These are phyloP conservation scores for Neonectria faginata DNA, from an alignment of 2,329 filamentous ascomycete genomes.

Conservation along the genomic window DNA sequence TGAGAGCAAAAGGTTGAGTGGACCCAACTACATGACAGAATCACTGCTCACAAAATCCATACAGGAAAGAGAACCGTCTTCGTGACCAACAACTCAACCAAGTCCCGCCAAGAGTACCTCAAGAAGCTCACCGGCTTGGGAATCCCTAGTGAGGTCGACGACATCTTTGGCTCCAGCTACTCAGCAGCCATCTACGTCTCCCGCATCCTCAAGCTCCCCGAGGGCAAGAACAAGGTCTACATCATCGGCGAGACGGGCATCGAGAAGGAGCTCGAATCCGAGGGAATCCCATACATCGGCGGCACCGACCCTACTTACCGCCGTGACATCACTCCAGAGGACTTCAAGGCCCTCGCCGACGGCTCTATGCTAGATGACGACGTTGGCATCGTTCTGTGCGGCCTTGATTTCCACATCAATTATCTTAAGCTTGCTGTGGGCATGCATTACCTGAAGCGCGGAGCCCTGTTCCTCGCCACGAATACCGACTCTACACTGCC, in stretches of 20 bases:
- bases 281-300: slow-evolving; percentile 83
- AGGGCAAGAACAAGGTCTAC: slow-evolving; percentile 91
- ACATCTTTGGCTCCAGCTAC: slow-evolving; percentile 97
- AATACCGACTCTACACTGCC: slow-evolving; percentile 94
- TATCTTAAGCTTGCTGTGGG: slow-evolving; percentile 91
- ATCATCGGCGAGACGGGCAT: slow-evolving; percentile 92
- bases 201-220: slow-evolving; percentile 83
- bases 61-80: slow-evolving; percentile 92
- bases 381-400: slow-evolving; percentile 89
- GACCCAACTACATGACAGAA: not conserved
- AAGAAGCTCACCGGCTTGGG: slow-evolving; percentile 87
- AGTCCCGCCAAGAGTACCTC: slow-evolving; percentile 91
- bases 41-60: not conserved
- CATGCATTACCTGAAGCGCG: slow-evolving; percentile 85
- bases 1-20: slow-evolving; percentile 79
- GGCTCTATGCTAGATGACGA: slow-evolving; percentile 83
- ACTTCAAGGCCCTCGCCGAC: slow-evolving; percentile 83
- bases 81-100: slow-evolving; percentile 99
- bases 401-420: slow-evolving; percentile 94
- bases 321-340: slow-evolving; percentile 81
- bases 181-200: slow-evolving; percentile 96
- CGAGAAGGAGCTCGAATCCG: slow-evolving; percentile 85
- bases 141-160: slow-evolving; percentile 83
- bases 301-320: slow-evolving; percentile 85
- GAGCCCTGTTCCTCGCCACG: slow-evolving; percentile 90